These are phyloP conservation scores for Pholiota molesta DNA, from an alignment of 768 basidiomycete species.

Conservation along the genomic window DNA sequence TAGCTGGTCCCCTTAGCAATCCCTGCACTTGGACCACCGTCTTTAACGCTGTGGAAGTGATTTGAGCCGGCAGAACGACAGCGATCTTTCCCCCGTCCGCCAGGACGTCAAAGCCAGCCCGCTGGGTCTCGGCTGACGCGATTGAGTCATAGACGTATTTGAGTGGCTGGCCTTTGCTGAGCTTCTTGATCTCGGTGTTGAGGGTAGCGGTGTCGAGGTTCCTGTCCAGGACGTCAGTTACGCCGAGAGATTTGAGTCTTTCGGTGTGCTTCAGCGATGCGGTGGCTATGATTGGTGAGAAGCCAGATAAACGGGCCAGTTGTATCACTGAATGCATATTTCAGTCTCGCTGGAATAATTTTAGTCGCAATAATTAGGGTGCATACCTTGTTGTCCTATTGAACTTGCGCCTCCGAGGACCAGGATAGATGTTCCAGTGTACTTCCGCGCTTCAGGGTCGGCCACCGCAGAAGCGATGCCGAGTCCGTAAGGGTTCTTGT, in stretches of 20 bases:
- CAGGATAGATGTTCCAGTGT: conserved; percentile 45
- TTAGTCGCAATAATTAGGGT: conserved; percentile 21
- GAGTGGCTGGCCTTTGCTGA: conserved; percentile 22
- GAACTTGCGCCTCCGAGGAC: conserved; percentile 51
- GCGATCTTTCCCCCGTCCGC: conserved; percentile 40
- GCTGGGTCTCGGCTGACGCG: conserved; percentile 24
- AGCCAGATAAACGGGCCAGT: conserved; percentile 40
- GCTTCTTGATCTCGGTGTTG: conserved; percentile 21
- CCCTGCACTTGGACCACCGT: conserved; percentile 11
- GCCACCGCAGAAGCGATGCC: conserved; percentile 11
- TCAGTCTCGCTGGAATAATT: background rate
- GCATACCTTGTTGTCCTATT: conserved; percentile 49
- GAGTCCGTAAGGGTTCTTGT: conserved; percentile 11
- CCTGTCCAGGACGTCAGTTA: conserved; percentile 41
- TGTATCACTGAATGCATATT: conserved; percentile 29
- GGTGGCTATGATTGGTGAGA: conserved; percentile 43
- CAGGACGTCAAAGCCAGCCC: conserved; percentile 26
- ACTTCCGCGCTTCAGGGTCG: conserved; percentile 29
- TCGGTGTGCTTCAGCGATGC: conserved; percentile 32
- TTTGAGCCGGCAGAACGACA: conserved; percentile 32
- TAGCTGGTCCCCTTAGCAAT: conserved; percentile 7
- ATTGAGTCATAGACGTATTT: conserved; percentile 29
- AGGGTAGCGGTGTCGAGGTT: too few species aligned
- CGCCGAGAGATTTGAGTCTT: conserved; percentile 39
- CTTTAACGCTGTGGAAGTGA: conserved; percentile 23